These are phyloP conservation scores for Syncephalastrum monosporum DNA, from an alignment of 371 early-diverging fungal species.

Conservation along the genomic window DNA sequence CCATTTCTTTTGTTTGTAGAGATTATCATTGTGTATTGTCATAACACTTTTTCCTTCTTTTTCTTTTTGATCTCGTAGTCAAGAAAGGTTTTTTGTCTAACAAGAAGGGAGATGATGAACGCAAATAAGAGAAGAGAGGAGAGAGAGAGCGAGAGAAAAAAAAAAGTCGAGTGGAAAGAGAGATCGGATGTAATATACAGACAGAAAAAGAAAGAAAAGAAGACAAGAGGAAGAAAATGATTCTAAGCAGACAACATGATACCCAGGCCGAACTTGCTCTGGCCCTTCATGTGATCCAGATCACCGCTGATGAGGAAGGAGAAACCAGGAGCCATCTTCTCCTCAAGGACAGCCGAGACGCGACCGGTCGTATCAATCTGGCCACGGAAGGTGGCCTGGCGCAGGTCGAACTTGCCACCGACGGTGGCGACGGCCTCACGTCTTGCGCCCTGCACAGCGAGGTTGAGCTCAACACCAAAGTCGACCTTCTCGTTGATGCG, in stretches of 20 bases:
- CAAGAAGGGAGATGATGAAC: too few relatives aligned
- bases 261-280: constrained; percentile 80
- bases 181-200: constrained; percentile 4
- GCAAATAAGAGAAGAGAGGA: not conserved
- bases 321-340: constrained; percentile 93
- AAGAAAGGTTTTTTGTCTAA: too few relatives aligned
- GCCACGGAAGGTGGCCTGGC: constrained; percentile 88
- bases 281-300: constrained; percentile 93
- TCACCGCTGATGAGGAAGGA: constrained; percentile 91
- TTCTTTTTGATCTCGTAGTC: too few relatives aligned
- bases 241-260: constrained; percentile 76
- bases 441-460: constrained; percentile 72
- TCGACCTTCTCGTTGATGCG: constrained; percentile 93
- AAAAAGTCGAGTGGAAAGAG: constrained; percentile 23
- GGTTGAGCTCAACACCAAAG: constrained; percentile 89
- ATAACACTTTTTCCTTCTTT: too few relatives aligned
- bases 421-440: constrained; percentile 92
- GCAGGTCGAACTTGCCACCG: constrained; percentile 95
- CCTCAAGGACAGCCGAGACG: constrained; percentile 88
- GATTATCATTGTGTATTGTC: too few relatives aligned
- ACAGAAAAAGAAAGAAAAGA: not conserved
- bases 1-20: too few relatives aligned
- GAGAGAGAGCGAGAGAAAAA: not conserved
- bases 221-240: constrained; percentile 24
- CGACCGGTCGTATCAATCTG: constrained; percentile 89